Percentiles rank a stretch among this genome's conserved stretches.
Conservation (phyloP, 768 basidiomycete species). For the Boletus reticuloceps region DNA sequence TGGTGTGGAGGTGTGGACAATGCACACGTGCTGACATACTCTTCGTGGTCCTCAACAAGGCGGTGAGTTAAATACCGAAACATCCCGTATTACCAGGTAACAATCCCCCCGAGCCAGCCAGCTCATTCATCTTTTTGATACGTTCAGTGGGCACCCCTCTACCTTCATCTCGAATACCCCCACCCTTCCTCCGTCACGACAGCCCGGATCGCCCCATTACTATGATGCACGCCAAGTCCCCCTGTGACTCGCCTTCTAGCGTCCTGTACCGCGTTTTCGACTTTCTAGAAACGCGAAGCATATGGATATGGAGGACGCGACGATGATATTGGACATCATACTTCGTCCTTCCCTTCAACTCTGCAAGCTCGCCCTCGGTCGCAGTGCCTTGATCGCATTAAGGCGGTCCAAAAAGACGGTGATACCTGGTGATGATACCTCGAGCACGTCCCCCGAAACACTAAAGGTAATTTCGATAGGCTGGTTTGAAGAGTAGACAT, state of each 20-base stretch:
- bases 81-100: background rate
- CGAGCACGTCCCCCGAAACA: conserved; percentile 4
- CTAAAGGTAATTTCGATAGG: conserved; percentile 17
- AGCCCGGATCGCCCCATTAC: background rate
- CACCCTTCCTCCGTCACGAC: background rate
- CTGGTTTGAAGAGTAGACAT: background rate
- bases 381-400: background rate
- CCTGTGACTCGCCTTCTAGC: conserved; percentile 9
- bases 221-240: conserved; percentile 12
- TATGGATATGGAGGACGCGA: conserved; percentile 18
- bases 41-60: conserved; percentile 2
- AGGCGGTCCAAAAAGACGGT: conserved; percentile 10
- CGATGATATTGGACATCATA: conserved; percentile 17
- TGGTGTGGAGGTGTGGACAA: conserved; percentile 20
- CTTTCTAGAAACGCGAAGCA: conserved; percentile 11
- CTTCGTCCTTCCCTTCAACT: conserved; percentile 22
- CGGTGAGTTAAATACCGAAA: conserved; percentile 25
- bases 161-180: background rate
- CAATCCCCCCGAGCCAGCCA: background rate
- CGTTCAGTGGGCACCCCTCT: background rate
- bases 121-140: conserved; percentile 5
- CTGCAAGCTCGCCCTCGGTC: conserved; percentile 16
- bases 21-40: conserved; percentile 11
- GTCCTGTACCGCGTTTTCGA: conserved; percentile 5
- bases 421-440: background rate